Evolutionary conservation across 805 yeast genomes (phyloP), one percentile per base, ranked within the genome.

Genomic region (Millerago galiae): DNA sequence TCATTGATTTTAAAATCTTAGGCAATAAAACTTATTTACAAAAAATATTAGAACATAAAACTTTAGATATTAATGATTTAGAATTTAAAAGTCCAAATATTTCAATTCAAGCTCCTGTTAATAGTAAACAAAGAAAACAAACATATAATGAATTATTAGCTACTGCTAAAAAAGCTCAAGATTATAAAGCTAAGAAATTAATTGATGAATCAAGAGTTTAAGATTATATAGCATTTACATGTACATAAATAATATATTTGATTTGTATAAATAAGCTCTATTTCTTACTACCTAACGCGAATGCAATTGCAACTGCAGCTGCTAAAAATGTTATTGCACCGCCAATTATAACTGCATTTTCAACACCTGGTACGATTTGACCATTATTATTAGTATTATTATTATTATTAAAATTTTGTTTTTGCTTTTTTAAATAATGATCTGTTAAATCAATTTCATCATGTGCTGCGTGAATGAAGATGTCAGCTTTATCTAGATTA

Each of bases 381-480:
- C 37, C 44, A 16, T 47, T 33, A 6, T 45, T 33, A n/a, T 8
- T 8, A 15, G 5, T 31, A 31, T 15, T 31, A 2, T 44, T 33
- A 13, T 10, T n/a, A n/a, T 31, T 15, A 30, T 14, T 30, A 9
- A 7, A 14, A 15, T 31, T 38, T 38, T 15, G 34, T 39, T 31
- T 45, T 48, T 44, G 51, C 26, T 46, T 48, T 37, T 52, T 45
- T 11, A 43, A 39, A 28, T 48, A 51, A 28, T 48, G 53, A 25
- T 53, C 56, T 21, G 52, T 53, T 17, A 48, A 40, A 44, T 61
- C 64, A 21, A 66, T 58, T 5, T 64, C 52, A 40, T 72, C 72
- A 50, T 80, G 79, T 0, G 81, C 76, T 55, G 81, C 81, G 58
- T 86, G 95, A 34, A 88, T 65, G 50, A 71, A 77, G 33, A 88